Evolutionary conservation across 1,284 basidiomycete species (phyloP), one percentile per base, ranked within the genome.

Genomic region (Ceratorhiza oryzae-sativae): DNA sequence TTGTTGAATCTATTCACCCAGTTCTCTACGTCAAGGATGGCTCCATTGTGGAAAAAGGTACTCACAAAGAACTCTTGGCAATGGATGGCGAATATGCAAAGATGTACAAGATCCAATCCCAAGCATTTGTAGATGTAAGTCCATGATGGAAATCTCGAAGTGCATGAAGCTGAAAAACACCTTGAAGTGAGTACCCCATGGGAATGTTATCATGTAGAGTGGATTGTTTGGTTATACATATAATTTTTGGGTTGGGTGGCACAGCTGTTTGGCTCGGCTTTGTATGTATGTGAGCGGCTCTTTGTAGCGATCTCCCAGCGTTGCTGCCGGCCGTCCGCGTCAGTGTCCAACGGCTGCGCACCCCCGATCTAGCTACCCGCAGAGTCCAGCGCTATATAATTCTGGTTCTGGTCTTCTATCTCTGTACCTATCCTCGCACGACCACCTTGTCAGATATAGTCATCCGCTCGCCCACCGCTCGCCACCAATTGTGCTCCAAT

Each of bases 81-180:
- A 79, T 76, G 71, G 79, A 82, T 12, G 87, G 88, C 5, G 85
- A 88, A 71, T 90, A 90, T 76, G 85, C 87, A 2, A 83, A 83
- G 63, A 84, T 89, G 74, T 90, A 88, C 85, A 84, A 81, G 74
- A 76, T 90, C 45, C 89, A 90, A 76, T 89, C 88, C 1, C 78
- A 85, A 72, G 87, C 87, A 18, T 90, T 90, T 76, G 71, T 59
- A 49, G 56, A 71, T 27, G 53, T 59, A 36, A 46, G 59, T 46
- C 27, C 34, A 18, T 15, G 23, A 20, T 12, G 30, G 12, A 8
- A 45, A n/a, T 32, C 32, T 34, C 25, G 30, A 13, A 2, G 30
- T 55, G 1, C 18, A 30, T 34, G 10, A 10, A n/a, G 30, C 30
- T 13, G 10, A 32, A n/a, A n/a, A n/a, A n/a, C n/a, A n/a, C n/a